Conservation (phyloP, 2,329 filamentous ascomycete genomes). For the Chrysosporium queenslandicum region DNA sequence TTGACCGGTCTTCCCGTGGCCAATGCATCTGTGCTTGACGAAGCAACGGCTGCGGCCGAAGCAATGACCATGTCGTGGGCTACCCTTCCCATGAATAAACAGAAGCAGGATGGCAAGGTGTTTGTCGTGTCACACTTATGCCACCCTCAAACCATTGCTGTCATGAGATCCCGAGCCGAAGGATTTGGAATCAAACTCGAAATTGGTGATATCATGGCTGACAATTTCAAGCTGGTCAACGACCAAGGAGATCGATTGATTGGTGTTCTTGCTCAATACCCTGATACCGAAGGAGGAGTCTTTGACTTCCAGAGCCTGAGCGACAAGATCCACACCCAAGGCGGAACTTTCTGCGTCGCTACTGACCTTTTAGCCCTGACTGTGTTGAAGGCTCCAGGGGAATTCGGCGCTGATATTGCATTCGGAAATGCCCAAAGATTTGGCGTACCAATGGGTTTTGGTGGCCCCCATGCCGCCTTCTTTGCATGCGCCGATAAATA, state of each 20-base stretch:
- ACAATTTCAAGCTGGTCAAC: slow-evolving; percentile 56
- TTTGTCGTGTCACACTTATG: slow-evolving; percentile 74
- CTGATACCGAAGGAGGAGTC: slow-evolving; percentile 74
- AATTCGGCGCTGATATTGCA: slow-evolving; percentile 90
- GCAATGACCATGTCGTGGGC: slow-evolving; percentile 91
- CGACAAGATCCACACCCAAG: slow-evolving; percentile 64
- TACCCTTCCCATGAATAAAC: slow-evolving; percentile 57
- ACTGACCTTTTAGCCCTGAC: slow-evolving; percentile 85
- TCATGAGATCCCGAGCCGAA: slow-evolving; percentile 73
- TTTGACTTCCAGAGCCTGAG: slow-evolving; percentile 65
- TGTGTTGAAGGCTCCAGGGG: slow-evolving; percentile 75
- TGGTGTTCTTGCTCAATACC: slow-evolving; percentile 90
- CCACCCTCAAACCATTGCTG: slow-evolving; percentile 76
- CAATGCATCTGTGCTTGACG: slow-evolving; percentile 84
- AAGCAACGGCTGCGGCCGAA: slow-evolving; percentile 85
- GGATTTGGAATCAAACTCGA: slow-evolving; percentile 82
- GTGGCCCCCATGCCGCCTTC: slow-evolving; percentile 93
- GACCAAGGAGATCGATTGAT: slow-evolving; percentile 70
- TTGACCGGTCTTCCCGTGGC: slow-evolving; percentile 77
- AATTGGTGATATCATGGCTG: slow-evolving; percentile 58
- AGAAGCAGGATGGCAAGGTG: slow-evolving; percentile 65
- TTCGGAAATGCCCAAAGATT: slow-evolving; percentile 89
- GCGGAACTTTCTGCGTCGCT: slow-evolving; percentile 72
- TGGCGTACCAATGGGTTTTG: slow-evolving; percentile 83
- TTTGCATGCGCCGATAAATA: slow-evolving; percentile 84